A percentile compares a stretch with the other conserved stretches of the same genome.
phyloP scores from a whole-genome alignment of 2,329 filamentous ascomycete genomes.

The Botrytis pseudocinerea region DNA sequence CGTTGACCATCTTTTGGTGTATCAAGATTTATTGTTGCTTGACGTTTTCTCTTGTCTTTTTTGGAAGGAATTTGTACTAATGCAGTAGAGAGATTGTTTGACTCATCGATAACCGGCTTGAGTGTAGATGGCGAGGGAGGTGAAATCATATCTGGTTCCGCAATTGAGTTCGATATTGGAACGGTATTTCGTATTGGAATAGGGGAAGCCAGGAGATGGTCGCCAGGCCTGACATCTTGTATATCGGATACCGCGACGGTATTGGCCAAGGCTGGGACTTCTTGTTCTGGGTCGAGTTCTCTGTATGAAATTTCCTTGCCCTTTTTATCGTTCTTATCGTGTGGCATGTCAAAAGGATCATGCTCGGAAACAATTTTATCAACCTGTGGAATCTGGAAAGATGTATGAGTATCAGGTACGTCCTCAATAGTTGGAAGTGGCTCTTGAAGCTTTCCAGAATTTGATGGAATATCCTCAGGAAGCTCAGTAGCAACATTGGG shows the following conservation, averaged over 20 bases:
- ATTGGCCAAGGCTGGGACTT: constrained; percentile 15
- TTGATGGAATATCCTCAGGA: constrained; percentile 15
- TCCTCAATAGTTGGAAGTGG: constrained; percentile 20
- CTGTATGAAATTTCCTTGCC: constrained; percentile 28
- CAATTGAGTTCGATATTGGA: background rate
- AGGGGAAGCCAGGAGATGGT: constrained; percentile 5
- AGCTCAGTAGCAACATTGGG: constrained; percentile 22
- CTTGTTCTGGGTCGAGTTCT: constrained; percentile 23
- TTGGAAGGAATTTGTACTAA: constrained; percentile 33
- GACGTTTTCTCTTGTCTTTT: constrained; percentile 40
- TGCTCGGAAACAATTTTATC: constrained; percentile 15
- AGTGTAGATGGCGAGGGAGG: background rate
- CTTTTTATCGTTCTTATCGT: constrained; percentile 32
- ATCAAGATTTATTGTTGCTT: constrained; percentile 30
- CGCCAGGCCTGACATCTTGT: constrained; percentile 11
- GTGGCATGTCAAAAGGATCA: constrained; percentile 25
- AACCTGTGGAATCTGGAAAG: constrained; percentile 25
- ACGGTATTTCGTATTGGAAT: constrained; percentile 6
- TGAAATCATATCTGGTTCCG: background rate
- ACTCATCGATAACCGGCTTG: constrained; percentile 5
- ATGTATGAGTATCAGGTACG: constrained; percentile 24
- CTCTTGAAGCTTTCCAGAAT: constrained; percentile 18
- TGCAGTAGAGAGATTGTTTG: constrained; percentile 12
- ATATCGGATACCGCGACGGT: background rate
- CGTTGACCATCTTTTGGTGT: constrained; percentile 26